Evolutionary conservation across 148 eudicot genomes (phyloP), one percentile per base, ranked within the genome.

Genomic region (Polygonum maritimum): DNA sequence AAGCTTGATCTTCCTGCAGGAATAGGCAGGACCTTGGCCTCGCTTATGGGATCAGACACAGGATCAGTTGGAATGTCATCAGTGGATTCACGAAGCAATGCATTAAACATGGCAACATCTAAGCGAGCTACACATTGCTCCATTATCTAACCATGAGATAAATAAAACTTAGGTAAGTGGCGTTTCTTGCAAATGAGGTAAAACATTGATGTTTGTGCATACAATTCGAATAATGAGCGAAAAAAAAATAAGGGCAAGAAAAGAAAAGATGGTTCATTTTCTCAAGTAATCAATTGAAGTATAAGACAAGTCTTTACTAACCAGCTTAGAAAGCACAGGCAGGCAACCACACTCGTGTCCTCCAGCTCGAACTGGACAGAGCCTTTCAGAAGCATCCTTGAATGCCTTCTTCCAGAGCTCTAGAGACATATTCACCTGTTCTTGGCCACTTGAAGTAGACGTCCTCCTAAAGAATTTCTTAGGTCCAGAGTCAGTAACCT

Each of bases 51-150:
- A 76, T 96, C 99, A 54, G 99, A 93, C 71, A 91, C 80, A 80
- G 99, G 99, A 87, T 92, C 97, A 18, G 93, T 92, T 44, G 99
- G 98, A 83, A 86, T 91, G 55, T 92, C 97, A 54, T 92, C 97
- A 47, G 78, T 89, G 63, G 97, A 85, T 80, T 92, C 91, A 71
- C 99, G 98, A 62, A 96, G 98, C 78, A 91, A 85, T 16, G 99
- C 99, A 84, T 96, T 96, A 73, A 92, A 88, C 97, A 96, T 92
- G 69, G 99, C 98, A 77, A 96, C 99, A 58, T 96, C 99, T 79
- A 92, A 83, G 80, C 99, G 88, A 52, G 88, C 87, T 79, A 92
- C 85, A 73, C 96, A 87, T 83, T 96, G 98, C 85, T 92, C 99
- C 99, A 92, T 92, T 80, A 96, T 84, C 98, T 96, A 67, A 18